A percentile compares a stretch with the other conserved stretches of the same genome.
Conservation (phyloP, 176 grass and related monocot species). For the Coix lacrymajobi region DNA sequence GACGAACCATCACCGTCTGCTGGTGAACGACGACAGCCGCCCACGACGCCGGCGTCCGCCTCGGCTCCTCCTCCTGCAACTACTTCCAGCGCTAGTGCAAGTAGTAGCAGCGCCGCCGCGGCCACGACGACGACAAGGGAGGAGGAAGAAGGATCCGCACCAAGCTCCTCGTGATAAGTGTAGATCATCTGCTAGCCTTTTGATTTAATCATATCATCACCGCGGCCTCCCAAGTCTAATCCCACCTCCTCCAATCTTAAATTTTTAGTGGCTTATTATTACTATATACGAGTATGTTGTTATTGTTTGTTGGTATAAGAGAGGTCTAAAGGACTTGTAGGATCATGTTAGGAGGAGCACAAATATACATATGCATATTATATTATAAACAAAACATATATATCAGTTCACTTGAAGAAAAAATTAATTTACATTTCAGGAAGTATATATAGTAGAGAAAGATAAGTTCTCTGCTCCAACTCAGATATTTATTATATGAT, state of each 20-base stretch:
- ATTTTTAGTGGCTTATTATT: conserved; percentile 23
- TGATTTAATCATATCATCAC: conserved; percentile 13
- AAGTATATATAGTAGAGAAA: conserved; percentile 11
- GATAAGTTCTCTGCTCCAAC: conserved; percentile 4
- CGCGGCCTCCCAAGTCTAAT: conserved; percentile 40
- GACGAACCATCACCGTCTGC: conserved; percentile 10
- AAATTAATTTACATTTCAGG: not conserved
- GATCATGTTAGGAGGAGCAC: conserved; percentile 34
- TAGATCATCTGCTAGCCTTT: conserved; percentile 39
- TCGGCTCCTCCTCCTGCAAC: conserved; percentile 17
- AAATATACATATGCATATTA: too few relatives aligned
- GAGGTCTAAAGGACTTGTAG: conserved; percentile 26
- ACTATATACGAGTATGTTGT: not conserved
- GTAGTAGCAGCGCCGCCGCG: not conserved
- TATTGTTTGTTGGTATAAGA: conserved; percentile 42
- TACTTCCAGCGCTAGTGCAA: not conserved
- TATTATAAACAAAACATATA: not conserved
- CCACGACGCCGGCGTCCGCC: not conserved
- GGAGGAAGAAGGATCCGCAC: conserved; percentile 35
- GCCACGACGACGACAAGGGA: not conserved
- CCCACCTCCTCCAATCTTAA: not conserved
- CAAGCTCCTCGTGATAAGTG: conserved; percentile 59
- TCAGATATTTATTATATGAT: not conserved
- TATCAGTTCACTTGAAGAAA: conserved; percentile 25
- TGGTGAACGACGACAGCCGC: not conserved